Percentiles rank a stretch among this genome's conserved stretches.
Evolutionary conservation across 2,329 filamentous ascomycete genomes (phyloP).

Genomic region (Tricladium varicosporioides): DNA sequence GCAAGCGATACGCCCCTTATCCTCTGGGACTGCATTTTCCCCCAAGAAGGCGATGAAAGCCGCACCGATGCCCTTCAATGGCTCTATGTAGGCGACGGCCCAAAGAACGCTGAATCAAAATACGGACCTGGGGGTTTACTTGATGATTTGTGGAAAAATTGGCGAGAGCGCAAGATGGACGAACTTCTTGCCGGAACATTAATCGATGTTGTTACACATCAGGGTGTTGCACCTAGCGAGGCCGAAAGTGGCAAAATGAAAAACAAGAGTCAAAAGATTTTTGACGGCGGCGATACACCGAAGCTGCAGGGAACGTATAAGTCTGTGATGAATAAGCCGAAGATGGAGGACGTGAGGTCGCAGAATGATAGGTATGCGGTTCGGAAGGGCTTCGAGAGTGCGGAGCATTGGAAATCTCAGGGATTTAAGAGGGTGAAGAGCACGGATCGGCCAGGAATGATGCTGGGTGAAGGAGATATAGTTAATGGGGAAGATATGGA

Average conservation of each 20-base stretch:
- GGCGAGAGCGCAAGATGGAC: constrained; percentile 85
- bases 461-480: not conserved
- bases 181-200: constrained; percentile 78
- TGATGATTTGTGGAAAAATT: constrained; percentile 76
- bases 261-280: constrained; percentile 39
- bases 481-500: not conserved
- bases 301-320: constrained; percentile 52
- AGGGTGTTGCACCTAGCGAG: constrained; percentile 32
- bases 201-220: constrained; percentile 57
- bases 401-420: constrained; percentile 44
- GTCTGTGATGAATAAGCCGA: constrained; percentile 50
- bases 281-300: constrained; percentile 54
- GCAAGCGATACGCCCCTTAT: constrained; percentile 87
- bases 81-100: constrained; percentile 74
- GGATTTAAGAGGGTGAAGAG: constrained; percentile 27
- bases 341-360: constrained; percentile 50
- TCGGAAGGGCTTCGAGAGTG: constrained; percentile 54
- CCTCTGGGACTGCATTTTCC: constrained; percentile 94
- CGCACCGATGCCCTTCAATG: constrained; percentile 64
- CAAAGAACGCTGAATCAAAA: constrained; percentile 52
- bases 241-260: constrained; percentile 35
- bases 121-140: constrained; percentile 66
- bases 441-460: not conserved
- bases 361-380: constrained; percentile 62
- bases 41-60: constrained; percentile 42